phyloP scores from a whole-genome alignment of 495 filamentous ascomycete genomes.

The Penicillium simplicissimum region DNA sequence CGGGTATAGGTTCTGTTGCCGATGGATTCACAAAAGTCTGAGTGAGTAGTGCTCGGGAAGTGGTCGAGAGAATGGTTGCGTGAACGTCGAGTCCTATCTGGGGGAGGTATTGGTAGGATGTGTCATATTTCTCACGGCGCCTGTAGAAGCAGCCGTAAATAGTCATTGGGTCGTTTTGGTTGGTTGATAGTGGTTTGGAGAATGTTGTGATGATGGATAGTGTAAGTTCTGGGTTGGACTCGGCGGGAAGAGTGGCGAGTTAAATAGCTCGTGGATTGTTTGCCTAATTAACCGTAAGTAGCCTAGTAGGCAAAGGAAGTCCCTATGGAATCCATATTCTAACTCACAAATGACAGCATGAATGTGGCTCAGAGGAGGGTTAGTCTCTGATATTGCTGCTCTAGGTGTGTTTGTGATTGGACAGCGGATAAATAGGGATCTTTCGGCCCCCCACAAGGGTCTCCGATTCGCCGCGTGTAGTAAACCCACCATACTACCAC shows the following conservation, averaged over 20 bases:
- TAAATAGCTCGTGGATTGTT: neutral
- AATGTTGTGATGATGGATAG: neutral
- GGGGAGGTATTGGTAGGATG: neutral
- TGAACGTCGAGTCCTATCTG: neutral
- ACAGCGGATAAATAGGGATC: neutral
- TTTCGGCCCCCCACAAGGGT: neutral
- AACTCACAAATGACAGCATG: neutral
- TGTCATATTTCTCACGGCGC: neutral
- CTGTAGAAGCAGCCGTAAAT: neutral
- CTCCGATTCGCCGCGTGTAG: neutral
- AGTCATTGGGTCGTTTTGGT: neutral
- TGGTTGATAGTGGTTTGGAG: neutral
- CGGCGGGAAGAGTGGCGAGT: neutral
- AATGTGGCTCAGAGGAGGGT: neutral
- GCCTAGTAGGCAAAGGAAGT: neutral
- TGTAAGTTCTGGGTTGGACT: neutral
- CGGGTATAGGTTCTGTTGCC: neutral
- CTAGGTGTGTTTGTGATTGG: neutral
- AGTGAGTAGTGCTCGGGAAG: neutral
- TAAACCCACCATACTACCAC: neutral
- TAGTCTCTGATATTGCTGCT: neutral
- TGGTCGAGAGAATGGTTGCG: neutral
- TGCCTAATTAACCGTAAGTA: neutral
- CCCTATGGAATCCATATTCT: neutral
- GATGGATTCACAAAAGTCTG: neutral